These are phyloP conservation scores for Aspergillus niger DNA, from an alignment of 2,329 filamentous ascomycete species.

Conservation along the genomic window DNA sequence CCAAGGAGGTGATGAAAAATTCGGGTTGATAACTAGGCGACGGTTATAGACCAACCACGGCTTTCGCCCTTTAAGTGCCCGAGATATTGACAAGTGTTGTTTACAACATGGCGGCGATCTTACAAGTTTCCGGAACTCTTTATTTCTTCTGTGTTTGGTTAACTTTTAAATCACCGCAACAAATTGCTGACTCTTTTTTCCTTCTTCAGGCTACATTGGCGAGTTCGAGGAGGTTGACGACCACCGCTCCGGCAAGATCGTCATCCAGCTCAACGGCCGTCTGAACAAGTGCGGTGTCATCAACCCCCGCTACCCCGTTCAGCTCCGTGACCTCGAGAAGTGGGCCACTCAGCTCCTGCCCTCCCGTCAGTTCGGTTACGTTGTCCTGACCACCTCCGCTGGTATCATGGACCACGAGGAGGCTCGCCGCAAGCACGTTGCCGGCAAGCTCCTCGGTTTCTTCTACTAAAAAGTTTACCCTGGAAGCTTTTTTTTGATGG, in stretches of 20 bases:
- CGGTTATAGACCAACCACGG: slow-evolving; percentile 77
- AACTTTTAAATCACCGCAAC: slow-evolving; percentile 96
- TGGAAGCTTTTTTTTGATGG: slow-evolving; percentile 31
- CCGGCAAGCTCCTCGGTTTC: slow-evolving; percentile 99
- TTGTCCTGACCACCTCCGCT: slow-evolving; percentile 97
- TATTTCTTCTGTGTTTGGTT: slow-evolving; percentile 64
- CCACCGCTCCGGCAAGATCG: slow-evolving; percentile 99
- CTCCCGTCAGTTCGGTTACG: slow-evolving; percentile 99
- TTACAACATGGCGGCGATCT: slow-evolving; percentile 72
- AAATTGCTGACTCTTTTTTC: slow-evolving; percentile 58
- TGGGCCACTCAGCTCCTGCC: slow-evolving; percentile 99
- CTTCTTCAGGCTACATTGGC: slow-evolving; percentile 83
- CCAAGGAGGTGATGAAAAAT: slow-evolving; percentile 36
- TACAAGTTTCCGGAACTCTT: slow-evolving; percentile 84
- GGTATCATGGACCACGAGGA: slow-evolving; percentile 99
- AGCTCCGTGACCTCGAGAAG: slow-evolving; percentile 97
- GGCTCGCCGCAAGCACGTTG: slow-evolving; percentile 97
- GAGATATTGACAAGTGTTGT: slow-evolving; percentile 74
- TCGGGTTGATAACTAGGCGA: slow-evolving; percentile 99
- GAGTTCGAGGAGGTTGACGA: slow-evolving; percentile 99
- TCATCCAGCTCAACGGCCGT: slow-evolving; percentile 98
- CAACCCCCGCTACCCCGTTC: slow-evolving; percentile 98
- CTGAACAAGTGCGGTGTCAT: slow-evolving; percentile 99
- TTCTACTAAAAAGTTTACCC: slow-evolving; percentile 72
- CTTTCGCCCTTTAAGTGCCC: slow-evolving; percentile 99